phyloP scores from a whole-genome alignment of 2,329 filamentous ascomycete species.

The Verticillium nonalfalfae region DNA sequence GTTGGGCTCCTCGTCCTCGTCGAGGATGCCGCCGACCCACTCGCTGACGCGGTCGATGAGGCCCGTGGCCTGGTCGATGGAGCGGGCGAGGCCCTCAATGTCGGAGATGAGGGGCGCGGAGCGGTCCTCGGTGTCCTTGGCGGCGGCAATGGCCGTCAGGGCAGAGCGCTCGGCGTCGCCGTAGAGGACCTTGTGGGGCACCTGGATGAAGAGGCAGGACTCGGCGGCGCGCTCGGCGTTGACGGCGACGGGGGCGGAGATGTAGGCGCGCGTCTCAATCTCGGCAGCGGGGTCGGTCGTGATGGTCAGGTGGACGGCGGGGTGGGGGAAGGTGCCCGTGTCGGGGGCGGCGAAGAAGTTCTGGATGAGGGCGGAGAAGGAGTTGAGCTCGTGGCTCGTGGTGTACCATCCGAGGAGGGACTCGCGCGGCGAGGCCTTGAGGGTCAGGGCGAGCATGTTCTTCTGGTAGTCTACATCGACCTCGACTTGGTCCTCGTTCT shows the following conservation, averaged over 20 bases:
- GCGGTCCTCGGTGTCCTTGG: constrained; percentile 72
- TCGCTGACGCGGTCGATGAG: constrained; percentile 87
- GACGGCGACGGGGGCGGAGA: constrained; percentile 89
- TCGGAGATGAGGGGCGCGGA: constrained; percentile 72
- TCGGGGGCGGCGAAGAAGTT: constrained; percentile 98
- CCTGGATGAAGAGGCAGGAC: constrained; percentile 94
- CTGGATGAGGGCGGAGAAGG: constrained; percentile 96
- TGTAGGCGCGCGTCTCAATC: constrained; percentile 88
- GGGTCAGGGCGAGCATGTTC: constrained; percentile 93
- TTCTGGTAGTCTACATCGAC: constrained; percentile 99
- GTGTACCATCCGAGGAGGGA: constrained; percentile 97
- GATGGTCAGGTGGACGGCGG: constrained; percentile 95
- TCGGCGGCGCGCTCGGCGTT: constrained; percentile 92
- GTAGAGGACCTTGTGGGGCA: constrained; percentile 91
- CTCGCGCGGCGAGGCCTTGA: constrained; percentile 91
- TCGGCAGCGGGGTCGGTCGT: constrained; percentile 83
- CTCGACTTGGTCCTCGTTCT: constrained; percentile 97
- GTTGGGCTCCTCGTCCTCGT: constrained; percentile 83
- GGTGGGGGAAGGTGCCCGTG: constrained; percentile 94
- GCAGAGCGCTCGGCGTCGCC: constrained; percentile 61
- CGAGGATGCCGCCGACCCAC: constrained; percentile 89
- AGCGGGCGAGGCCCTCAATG: constrained; percentile 80
- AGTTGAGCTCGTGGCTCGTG: constrained; percentile 93
- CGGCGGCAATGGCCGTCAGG: constrained; percentile 77
- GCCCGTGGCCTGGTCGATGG: constrained; percentile 79